These are phyloP conservation scores for Scutellaria barbata DNA, from an alignment of 257 asterid species.

Conservation along the genomic window DNA sequence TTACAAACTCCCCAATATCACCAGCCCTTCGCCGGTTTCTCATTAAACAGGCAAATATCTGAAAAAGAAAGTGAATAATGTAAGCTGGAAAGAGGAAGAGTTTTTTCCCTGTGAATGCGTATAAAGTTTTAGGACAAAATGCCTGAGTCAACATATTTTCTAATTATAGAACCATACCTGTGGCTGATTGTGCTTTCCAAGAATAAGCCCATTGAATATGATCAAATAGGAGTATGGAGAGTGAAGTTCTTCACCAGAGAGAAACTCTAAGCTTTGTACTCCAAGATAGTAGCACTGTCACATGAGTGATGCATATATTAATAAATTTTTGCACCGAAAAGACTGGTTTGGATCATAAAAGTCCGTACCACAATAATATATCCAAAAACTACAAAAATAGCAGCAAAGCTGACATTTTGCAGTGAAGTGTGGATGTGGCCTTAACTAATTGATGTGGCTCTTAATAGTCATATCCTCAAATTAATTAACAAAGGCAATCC, in stretches of 20 bases:
- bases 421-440: not conserved
- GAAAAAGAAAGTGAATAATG: constrained; percentile 33
- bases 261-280: constrained; percentile 75
- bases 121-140: not conserved
- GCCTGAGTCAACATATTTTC: not conserved
- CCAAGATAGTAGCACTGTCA: constrained; percentile 80
- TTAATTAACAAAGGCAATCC: not conserved
- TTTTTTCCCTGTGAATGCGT: not conserved
- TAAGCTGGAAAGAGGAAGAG: constrained; percentile 1
- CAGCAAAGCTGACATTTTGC: not conserved
- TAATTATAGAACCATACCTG: constrained; percentile 48
- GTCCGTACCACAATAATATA: constrained; percentile 13
- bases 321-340: constrained; percentile 17
- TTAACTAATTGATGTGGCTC: not conserved
- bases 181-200: constrained; percentile 88
- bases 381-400: constrained; percentile 14
- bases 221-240: constrained; percentile 73
- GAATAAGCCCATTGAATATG: constrained; percentile 85
- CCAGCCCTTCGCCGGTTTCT: constrained; percentile 89
- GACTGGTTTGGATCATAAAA: not conserved
- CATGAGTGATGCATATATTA: constrained; percentile 35
- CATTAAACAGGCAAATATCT: constrained; percentile 74
- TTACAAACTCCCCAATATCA: constrained; percentile 83
- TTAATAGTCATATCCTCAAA: not conserved
- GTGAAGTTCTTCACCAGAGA: constrained; percentile 92